Percentiles rank a stretch among this genome's conserved stretches.
phyloP scores from a whole-genome alignment of 2,329 filamentous ascomycete species.

The Sporothrix schenckii region DNA sequence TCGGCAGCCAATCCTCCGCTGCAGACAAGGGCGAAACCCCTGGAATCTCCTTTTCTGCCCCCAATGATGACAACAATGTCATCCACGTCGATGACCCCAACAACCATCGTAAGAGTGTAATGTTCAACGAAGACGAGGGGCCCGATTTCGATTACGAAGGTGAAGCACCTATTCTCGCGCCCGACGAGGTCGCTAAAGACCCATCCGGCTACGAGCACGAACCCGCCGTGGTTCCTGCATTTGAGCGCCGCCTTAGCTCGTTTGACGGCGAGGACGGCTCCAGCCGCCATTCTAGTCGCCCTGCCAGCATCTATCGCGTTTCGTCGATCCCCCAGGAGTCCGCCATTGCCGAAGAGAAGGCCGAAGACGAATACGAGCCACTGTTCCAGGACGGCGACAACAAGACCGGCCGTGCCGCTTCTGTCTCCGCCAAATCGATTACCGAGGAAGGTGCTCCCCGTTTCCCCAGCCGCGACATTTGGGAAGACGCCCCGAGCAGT shows the following conservation, averaged over 20 bases:
- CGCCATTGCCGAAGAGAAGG: slow-evolving; percentile 69
- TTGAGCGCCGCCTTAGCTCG: slow-evolving; percentile 64
- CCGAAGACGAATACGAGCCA: slow-evolving; percentile 93
- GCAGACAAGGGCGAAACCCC: slow-evolving; percentile 40
- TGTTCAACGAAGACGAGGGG: slow-evolving; percentile 51
- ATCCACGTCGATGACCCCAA: slow-evolving; percentile 77
- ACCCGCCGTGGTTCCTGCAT: slow-evolving; percentile 77
- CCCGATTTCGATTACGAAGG: slow-evolving; percentile 58
- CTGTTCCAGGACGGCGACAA: slow-evolving; percentile 78
- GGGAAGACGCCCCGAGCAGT: slow-evolving; percentile 93
- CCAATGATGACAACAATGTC: slow-evolving; percentile 51
- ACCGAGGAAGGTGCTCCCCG: slow-evolving; percentile 61
- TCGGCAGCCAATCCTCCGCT: slow-evolving; percentile 34
- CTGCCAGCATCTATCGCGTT: slow-evolving; percentile 65
- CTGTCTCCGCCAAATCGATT: slow-evolving; percentile 43
- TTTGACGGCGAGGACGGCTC: slow-evolving; percentile 60
- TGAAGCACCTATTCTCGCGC: slow-evolving; percentile 79
- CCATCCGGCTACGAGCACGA: slow-evolving; percentile 68
- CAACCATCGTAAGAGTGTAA: slow-evolving; percentile 49
- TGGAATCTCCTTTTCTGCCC: slow-evolving; percentile 41
- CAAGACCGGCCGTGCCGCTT: slow-evolving; percentile 46
- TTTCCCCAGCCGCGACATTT: slow-evolving; percentile 94
- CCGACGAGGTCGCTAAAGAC: slow-evolving; percentile 81
- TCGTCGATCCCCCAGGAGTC: slow-evolving; percentile 56
- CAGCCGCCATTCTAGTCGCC: slow-evolving; percentile 49